These are phyloP conservation scores for Agrocybe praecox DNA, from an alignment of 768 basidiomycete species.

Conservation along the genomic window DNA sequence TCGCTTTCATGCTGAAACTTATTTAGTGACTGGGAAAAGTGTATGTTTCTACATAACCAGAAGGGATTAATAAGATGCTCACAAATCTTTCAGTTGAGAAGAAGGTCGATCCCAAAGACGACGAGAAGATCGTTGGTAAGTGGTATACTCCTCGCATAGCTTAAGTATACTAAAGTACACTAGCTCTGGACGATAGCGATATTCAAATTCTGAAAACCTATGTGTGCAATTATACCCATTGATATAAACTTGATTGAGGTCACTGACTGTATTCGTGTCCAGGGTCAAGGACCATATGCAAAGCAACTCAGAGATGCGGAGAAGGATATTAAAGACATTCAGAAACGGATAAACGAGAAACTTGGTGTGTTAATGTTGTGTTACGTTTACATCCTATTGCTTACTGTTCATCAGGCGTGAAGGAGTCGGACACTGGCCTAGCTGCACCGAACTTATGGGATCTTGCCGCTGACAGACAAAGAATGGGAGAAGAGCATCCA, in stretches of 20 bases:
- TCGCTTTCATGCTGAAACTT: conserved; percentile 13
- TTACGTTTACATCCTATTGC: neutral
- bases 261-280: conserved; percentile 8
- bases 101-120: conserved; percentile 82
- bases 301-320: conserved; percentile 86
- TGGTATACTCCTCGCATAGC: conserved; percentile 11
- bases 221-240: conserved; percentile 44
- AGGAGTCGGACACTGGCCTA: conserved; percentile 97
- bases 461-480: conserved; percentile 86
- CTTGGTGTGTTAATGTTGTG: conserved; percentile 56
- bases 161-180: neutral
- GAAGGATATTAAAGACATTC: conserved; percentile 91
- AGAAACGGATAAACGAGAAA: conserved; percentile 97
- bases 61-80: neutral
- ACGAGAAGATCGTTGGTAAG: conserved; percentile 90
- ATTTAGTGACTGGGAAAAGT: conserved; percentile 96
- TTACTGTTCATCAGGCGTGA: conserved; percentile 64
- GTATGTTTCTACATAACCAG: conserved; percentile 43
- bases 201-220: conserved; percentile 99
- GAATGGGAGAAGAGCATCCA: conserved; percentile 92
- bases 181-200: conserved; percentile 96
- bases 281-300: conserved; percentile 99
- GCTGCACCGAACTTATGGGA: conserved; percentile 99
- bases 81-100: conserved; percentile 65
- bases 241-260: neutral